Conservation (phyloP, 192 early-diverging fungal genomes). For the Globomyces pollinis-pini region DNA sequence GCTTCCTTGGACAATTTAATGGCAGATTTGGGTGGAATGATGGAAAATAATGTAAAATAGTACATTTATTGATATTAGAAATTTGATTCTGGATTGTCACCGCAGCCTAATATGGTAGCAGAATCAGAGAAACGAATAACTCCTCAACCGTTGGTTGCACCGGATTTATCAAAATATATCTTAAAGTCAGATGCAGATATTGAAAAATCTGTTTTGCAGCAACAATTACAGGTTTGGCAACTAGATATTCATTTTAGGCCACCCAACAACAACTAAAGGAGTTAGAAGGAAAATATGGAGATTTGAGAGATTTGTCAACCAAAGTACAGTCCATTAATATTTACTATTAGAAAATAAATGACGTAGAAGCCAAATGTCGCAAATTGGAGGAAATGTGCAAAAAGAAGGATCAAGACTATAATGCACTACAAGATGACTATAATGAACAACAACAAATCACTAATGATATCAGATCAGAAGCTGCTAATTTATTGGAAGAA, state of each 20-base stretch:
- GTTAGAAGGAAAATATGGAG: constrained; percentile 17
- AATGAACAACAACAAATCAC: constrained; percentile 66
- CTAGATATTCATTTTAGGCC: too few relatives aligned
- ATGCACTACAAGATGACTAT: constrained; percentile 64
- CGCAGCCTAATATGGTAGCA: not conserved
- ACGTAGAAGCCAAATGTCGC: constrained; percentile 15
- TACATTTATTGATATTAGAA: not conserved
- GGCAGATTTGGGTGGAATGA: constrained; percentile 65
- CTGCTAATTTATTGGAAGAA: constrained; percentile 62
- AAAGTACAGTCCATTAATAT: not conserved
- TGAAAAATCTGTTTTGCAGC: constrained; percentile 3
- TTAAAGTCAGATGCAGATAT: constrained; percentile 16
- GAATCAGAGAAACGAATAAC: not conserved
- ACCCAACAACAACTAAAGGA: too few relatives aligned
- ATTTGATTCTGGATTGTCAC: not conserved
- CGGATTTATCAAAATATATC: too few relatives aligned
- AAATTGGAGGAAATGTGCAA: constrained; percentile 33
- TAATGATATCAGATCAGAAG: constrained; percentile 61
- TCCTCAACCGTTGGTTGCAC: not conserved
- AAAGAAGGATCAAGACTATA: constrained; percentile 52
- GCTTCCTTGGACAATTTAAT: constrained; percentile 65
- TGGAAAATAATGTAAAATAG: constrained; percentile 19
- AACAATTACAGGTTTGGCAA: not conserved
- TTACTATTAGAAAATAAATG: constrained; percentile 14
- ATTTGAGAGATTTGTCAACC: not conserved